Percentiles rank a stretch among this genome's conserved stretches.
Evolutionary conservation across 2,329 filamentous ascomycete genomes (phyloP).

Genomic region (Tricladium varicosporioides): DNA sequence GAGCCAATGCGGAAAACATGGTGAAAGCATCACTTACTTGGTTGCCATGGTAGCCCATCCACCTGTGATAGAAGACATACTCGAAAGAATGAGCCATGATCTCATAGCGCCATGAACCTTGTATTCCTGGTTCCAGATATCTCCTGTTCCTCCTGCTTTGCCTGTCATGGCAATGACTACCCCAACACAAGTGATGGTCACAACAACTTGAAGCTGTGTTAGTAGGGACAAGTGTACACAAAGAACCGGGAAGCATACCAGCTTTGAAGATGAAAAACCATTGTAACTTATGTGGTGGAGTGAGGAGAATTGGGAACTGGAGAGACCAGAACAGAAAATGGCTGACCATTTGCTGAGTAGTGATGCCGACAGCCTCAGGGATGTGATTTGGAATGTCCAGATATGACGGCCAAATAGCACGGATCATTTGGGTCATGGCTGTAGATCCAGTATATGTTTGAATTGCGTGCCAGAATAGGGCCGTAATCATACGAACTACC

Average conservation of each 20-base stretch:
- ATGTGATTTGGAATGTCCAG: conserved; percentile 50
- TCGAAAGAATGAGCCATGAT: conserved; percentile 29
- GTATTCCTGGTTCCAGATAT: conserved; percentile 28
- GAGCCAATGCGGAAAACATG: neutral
- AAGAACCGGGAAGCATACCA: conserved; percentile 10
- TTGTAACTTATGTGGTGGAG: conserved; percentile 46
- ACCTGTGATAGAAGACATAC: conserved; percentile 27
- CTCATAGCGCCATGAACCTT: conserved; percentile 20
- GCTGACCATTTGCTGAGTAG: conserved; percentile 52
- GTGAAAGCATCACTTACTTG: conserved; percentile 12
- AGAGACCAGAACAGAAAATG: conserved; percentile 45
- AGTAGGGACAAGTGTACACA: neutral
- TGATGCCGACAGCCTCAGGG: conserved; percentile 48
- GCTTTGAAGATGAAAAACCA: conserved; percentile 53
- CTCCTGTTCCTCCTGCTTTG: conserved; percentile 24
- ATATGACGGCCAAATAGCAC: conserved; percentile 54
- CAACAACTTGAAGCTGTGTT: conserved; percentile 15
- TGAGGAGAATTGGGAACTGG: conserved; percentile 43
- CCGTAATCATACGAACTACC: conserved; percentile 37
- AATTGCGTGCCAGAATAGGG: conserved; percentile 32
- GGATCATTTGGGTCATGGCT: conserved; percentile 42
- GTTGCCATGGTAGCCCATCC: conserved; percentile 30
- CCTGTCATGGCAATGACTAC: conserved; percentile 27
- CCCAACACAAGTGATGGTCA: conserved; percentile 21
- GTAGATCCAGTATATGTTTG: conserved; percentile 31